These are phyloP conservation scores for Rheum nobile DNA, from an alignment of 148 eudicot genomes.

Conservation along the genomic window DNA sequence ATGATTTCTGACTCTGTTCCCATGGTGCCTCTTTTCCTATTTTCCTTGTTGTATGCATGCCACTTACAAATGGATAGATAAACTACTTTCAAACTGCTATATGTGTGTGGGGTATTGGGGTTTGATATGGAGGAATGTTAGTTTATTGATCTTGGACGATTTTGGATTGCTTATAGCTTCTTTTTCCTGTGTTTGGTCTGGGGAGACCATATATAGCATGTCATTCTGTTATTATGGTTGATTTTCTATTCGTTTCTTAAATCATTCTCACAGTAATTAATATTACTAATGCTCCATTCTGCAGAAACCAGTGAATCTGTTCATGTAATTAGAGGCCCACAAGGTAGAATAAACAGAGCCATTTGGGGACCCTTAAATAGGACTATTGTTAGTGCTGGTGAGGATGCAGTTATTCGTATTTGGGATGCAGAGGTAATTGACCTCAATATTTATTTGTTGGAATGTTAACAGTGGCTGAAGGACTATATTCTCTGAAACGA, in stretches of 20 bases:
- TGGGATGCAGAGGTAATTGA: slow-evolving; percentile 80
- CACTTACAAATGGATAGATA: neutral
- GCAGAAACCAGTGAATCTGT: slow-evolving; percentile 64
- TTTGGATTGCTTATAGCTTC: neutral
- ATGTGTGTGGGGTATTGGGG: no score
- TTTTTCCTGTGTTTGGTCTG: neutral
- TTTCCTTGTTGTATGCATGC: neutral
- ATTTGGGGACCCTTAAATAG: slow-evolving; percentile 90
- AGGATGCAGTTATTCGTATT: slow-evolving; percentile 78
- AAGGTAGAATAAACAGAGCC: slow-evolving; percentile 87
- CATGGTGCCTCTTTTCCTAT: neutral
- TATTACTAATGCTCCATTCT: slow-evolving; percentile 1
- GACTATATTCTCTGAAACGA: neutral
- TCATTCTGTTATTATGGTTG: neutral
- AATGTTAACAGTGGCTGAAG: neutral
- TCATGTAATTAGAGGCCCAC: slow-evolving; percentile 61
- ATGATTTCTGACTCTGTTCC: neutral
- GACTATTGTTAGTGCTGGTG: slow-evolving; percentile 82
- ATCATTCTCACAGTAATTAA: neutral
- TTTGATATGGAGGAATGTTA: no score
- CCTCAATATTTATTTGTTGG: neutral
- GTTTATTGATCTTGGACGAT: neutral
- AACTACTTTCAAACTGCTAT: neutral
- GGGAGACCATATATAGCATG: neutral
- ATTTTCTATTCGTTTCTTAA: neutral